phyloP scores from a whole-genome alignment of 495 filamentous ascomycete genomes.

The Penicillium waksmanii region DNA sequence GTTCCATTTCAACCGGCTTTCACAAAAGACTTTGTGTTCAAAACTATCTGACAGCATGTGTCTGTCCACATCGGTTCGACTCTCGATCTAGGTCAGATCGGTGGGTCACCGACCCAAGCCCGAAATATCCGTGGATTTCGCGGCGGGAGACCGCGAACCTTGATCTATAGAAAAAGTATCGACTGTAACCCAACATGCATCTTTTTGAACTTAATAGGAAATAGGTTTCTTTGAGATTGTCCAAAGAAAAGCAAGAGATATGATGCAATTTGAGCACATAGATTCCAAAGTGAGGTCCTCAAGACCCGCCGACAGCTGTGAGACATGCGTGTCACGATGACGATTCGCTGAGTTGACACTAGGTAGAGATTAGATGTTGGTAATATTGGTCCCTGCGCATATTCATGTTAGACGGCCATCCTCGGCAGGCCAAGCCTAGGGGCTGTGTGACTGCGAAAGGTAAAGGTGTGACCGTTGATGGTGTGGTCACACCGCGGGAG shows the following conservation, averaged over 20 bases:
- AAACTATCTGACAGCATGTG: background rate
- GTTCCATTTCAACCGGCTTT: no score
- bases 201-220: background rate
- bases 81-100: background rate
- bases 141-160: constrained; percentile 3
- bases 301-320: background rate
- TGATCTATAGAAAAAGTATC: constrained; percentile 4
- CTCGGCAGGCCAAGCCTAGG: constrained; percentile 22
- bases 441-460: constrained; percentile 25
- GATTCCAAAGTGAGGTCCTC: background rate
- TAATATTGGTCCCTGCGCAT: constrained; percentile 31
- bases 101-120: constrained; percentile 1
- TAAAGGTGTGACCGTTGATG: constrained; percentile 18
- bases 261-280: constrained; percentile 1
- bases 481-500: constrained; percentile 28
- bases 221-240: background rate
- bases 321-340: constrained; percentile 19
- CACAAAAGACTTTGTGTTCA: background rate
- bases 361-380: constrained; percentile 25
- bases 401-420: constrained; percentile 24
- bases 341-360: background rate
- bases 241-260: constrained; percentile 3
- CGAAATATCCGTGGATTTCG: constrained; percentile 1
- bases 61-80: background rate
- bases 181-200: constrained; percentile 2